Conservation (phyloP, 352 stramenopile species). For the Lagenidium giganteum region DNA sequence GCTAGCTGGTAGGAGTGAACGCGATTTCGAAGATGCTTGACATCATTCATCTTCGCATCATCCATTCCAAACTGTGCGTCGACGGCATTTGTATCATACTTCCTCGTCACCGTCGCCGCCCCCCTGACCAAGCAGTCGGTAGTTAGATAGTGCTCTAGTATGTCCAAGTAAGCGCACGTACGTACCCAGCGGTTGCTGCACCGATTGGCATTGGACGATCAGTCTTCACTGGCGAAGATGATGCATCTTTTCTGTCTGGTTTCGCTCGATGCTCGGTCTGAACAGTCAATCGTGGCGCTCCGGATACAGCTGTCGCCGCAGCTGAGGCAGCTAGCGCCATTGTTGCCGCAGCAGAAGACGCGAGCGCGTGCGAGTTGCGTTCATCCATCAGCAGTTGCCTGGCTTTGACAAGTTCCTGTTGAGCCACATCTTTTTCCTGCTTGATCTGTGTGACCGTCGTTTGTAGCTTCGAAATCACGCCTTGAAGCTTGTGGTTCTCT, state of each 20-base stretch:
- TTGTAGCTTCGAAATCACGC: conserved; percentile 77
- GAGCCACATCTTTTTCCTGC: conserved; percentile 59
- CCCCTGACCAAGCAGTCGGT: too few species aligned
- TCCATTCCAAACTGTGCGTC: conserved; percentile 1
- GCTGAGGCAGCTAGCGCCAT: too few species aligned
- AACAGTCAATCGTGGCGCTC: too few species aligned
- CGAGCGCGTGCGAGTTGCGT: conserved; percentile 24
- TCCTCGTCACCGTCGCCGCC: conserved; percentile 10
- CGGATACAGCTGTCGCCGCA: too few species aligned
- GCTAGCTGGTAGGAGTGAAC: conserved; percentile 87
- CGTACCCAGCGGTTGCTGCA: too few species aligned
- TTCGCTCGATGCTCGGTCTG: too few species aligned
- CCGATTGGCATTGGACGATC: too few species aligned
- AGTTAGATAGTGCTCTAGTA: too few species aligned
- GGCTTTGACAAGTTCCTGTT: conserved; percentile 56
- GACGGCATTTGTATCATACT: conserved; percentile 1
- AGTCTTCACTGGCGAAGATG: conserved; percentile 51
- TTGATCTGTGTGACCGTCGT: conserved; percentile 79
- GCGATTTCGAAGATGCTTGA: conserved; percentile 66
- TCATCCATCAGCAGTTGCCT: conserved; percentile 71
- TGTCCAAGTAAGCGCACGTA: too few species aligned
- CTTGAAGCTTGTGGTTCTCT: conserved; percentile 81
- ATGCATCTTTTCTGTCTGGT: conserved; percentile 51
- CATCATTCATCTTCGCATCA: conserved; percentile 19
- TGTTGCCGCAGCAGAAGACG: too few species aligned